These are phyloP conservation scores for Leccinum subspadiceum DNA, from an alignment of 1,284 basidiomycete genomes.

Conservation along the genomic window DNA sequence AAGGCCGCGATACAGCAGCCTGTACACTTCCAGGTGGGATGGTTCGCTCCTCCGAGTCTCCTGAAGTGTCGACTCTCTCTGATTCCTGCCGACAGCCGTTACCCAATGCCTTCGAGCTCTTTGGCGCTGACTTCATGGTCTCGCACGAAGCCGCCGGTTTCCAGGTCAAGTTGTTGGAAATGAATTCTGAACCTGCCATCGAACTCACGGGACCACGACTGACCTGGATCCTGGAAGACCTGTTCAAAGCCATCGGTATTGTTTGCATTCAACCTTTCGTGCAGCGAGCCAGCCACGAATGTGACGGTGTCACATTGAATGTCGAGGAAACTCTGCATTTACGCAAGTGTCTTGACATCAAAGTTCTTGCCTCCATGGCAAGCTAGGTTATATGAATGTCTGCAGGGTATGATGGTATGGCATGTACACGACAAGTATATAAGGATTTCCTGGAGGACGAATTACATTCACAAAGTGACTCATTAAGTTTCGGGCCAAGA, in stretches of 20 bases:
- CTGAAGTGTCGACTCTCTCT: neutral
- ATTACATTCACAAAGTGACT: neutral
- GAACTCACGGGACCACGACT: conserved; percentile 88
- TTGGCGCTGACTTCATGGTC: conserved; percentile 89
- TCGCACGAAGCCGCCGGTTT: conserved; percentile 48
- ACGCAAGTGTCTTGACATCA: conserved; percentile 55
- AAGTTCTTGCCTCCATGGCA: conserved; percentile 29
- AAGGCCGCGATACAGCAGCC: conserved; percentile 82
- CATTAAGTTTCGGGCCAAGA: neutral
- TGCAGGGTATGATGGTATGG: neutral
- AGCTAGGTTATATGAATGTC: conserved; percentile 3
- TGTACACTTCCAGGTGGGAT: conserved; percentile 80
- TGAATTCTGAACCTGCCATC: conserved; percentile 96
- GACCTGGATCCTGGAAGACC: conserved; percentile 74
- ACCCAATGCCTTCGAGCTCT: conserved; percentile 94
- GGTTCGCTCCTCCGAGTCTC: neutral
- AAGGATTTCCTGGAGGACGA: conserved; percentile 10
- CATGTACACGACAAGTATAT: neutral
- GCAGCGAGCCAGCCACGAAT: conserved; percentile 1
- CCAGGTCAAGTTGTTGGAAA: conserved; percentile 80
- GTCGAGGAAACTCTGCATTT: conserved; percentile 42
- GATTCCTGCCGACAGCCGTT: conserved; percentile 54
- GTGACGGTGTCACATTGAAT: conserved; percentile 26
- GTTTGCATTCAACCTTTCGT: conserved; percentile 68
- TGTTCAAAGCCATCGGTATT: conserved; percentile 73